phyloP scores from a whole-genome alignment of 2,329 filamentous ascomycete species.

The Dothistroma septosporum region DNA sequence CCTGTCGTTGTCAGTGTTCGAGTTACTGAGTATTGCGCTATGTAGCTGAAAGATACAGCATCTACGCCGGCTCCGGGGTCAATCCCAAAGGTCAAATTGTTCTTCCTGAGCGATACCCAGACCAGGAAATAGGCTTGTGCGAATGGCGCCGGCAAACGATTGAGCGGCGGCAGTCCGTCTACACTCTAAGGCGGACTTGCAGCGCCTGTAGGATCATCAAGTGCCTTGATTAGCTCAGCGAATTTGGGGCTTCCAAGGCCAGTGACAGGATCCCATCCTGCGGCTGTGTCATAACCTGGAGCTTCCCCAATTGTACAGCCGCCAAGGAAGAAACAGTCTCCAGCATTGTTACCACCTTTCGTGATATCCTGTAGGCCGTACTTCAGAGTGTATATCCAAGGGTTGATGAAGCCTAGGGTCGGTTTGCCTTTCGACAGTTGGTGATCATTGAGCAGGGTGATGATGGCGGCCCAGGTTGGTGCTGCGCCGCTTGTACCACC shows the following conservation, averaged over 20 bases:
- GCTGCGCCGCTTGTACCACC: slow-evolving; percentile 50
- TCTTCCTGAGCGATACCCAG: too few relatives aligned
- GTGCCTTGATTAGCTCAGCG: slow-evolving; percentile 9
- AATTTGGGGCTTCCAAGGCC: slow-evolving; percentile 21
- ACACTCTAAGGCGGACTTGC: slow-evolving; percentile 5
- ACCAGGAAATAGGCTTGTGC: too few relatives aligned
- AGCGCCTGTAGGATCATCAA: slow-evolving; percentile 9
- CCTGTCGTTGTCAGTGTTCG: too few relatives aligned
- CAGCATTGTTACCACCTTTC: slow-evolving; percentile 32
- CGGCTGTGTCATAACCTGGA: slow-evolving; percentile 15
- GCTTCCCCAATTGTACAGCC: slow-evolving; percentile 15
- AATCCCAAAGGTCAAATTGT: too few relatives aligned
- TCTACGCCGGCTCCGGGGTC: too few relatives aligned
- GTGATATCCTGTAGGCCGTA: slow-evolving; percentile 49
- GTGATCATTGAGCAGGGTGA: slow-evolving; percentile 60
- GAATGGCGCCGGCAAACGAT: too few relatives aligned
- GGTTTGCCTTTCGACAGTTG: slow-evolving; percentile 48
- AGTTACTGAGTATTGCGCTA: too few relatives aligned
- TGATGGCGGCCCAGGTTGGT: slow-evolving; percentile 55
- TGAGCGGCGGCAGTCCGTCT: too few relatives aligned
- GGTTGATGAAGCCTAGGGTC: slow-evolving; percentile 50
- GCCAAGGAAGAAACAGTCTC: slow-evolving; percentile 13
- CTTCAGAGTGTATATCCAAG: slow-evolving; percentile 53
- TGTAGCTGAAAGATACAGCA: too few relatives aligned
- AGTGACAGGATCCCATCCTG: slow-evolving; percentile 23